Evolutionary conservation across 2,329 filamentous ascomycete genomes (phyloP), one percentile per base, ranked within the genome.

Genomic region (Xylariaceae sp.): DNA sequence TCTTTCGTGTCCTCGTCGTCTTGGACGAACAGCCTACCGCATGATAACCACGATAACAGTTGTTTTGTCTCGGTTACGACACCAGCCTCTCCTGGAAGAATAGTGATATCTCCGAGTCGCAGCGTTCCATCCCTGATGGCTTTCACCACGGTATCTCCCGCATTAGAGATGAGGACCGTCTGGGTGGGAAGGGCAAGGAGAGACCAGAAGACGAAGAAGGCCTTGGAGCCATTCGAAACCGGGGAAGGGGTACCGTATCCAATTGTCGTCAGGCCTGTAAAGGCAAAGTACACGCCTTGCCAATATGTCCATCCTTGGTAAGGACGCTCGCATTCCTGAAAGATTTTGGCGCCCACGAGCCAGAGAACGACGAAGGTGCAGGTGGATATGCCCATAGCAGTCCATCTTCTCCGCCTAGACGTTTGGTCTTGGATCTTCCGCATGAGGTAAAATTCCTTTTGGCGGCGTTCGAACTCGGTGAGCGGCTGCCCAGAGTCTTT

Each of bases 141-240:
- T 46, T 74, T 77, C 29, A 94, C 80, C 14, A 94, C 72, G 0
- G 89, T 95, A 49, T 93, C 83, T 16, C 83, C 84, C 38, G 92
- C 83, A 45, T 89, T 83, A 9, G 78, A 82, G 42, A 93, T 83
- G 10, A 95, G 70, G 13, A 94, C 80, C 0, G 89, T 94, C 72
- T 89, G 89, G 2, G 84, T 89, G 0, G 89, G 89, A 3, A 94
- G 69, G 0, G 88, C 87, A 17, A 94, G 70, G 1, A 95, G 58
- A 11, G 80, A 85, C 89, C 89, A 95, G 36, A 94, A 80, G n/a
- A 95, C 84, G 49, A 94, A 95, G 55, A 94, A 94, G 0, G 84
- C 77, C 35, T 84, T 80, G 1, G 84, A 86, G 0, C 79, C 72
- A 43, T 88, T 89, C 2, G 80, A 84, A n/a, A 77, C 65, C 0